Evolutionary conservation across 1,284 basidiomycete species (phyloP).

Genomic region (Trametes sp.): DNA sequence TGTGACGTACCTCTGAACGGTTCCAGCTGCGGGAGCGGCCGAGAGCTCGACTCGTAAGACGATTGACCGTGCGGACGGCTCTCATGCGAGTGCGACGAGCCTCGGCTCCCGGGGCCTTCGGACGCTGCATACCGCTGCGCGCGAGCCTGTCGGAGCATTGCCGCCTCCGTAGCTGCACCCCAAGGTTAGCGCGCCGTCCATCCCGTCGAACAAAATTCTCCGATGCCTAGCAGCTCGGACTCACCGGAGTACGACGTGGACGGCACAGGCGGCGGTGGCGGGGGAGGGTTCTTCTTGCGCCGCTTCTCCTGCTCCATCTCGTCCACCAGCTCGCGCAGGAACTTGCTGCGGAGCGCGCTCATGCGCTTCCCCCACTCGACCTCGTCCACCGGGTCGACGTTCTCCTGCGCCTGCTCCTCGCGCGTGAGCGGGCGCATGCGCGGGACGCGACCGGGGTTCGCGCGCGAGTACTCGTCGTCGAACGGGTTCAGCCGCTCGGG

Average conservation of each 20-base stretch:
- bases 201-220: not conserved
- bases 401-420: conserved; percentile 49
- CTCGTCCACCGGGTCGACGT: conserved; percentile 51
- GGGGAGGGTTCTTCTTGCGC: conserved; percentile 38
- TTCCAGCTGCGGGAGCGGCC: conserved; percentile 30
- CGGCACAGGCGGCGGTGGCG: conserved; percentile 27
- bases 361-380: conserved; percentile 50
- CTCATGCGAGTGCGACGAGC: conserved; percentile 43
- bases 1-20: conserved; percentile 24
- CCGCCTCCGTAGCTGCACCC: conserved; percentile 35
- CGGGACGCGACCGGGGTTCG: conserved; percentile 49
- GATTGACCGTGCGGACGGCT: conserved; percentile 28
- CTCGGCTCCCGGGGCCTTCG: conserved; percentile 40
- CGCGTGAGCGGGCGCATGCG: conserved; percentile 43
- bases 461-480: conserved; percentile 48
- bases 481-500: conserved; percentile 51
- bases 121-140: conserved; percentile 35
- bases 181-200: conserved; percentile 7
- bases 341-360: conserved; percentile 48
- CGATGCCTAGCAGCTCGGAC: conserved; percentile 3
- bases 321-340: conserved; percentile 50
- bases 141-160: conserved; percentile 36
- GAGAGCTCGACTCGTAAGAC: conserved; percentile 32
- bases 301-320: conserved; percentile 46
- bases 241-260: conserved; percentile 38